Evolutionary conservation across 2,329 filamentous ascomycete species (phyloP).

Genomic region (Rosellinia necatrix): DNA sequence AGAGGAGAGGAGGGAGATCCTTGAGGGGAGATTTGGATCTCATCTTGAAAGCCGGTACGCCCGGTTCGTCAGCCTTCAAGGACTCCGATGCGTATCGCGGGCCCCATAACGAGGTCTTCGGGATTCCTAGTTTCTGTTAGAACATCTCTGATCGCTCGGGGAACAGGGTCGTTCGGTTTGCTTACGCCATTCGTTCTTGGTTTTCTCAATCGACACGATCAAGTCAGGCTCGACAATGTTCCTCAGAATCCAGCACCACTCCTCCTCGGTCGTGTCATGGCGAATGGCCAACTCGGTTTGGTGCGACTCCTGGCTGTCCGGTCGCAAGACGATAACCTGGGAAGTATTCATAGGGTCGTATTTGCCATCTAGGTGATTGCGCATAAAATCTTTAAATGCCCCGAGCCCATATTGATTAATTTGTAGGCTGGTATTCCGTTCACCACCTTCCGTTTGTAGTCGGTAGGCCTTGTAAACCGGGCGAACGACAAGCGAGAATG

Average conservation of each 20-base stretch:
- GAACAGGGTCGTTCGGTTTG: not conserved
- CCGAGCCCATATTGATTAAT: slow-evolving; percentile 4
- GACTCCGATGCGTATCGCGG: slow-evolving; percentile 30
- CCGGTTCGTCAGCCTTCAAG: too few relatives aligned
- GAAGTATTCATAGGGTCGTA: slow-evolving; percentile 13
- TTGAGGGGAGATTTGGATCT: not conserved
- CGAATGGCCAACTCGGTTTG: slow-evolving; percentile 31
- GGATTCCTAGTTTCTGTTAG: slow-evolving; percentile 15
- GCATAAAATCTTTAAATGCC: slow-evolving; percentile 1
- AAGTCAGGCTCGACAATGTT: slow-evolving; percentile 34
- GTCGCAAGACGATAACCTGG: slow-evolving; percentile 26
- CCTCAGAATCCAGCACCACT: slow-evolving; percentile 36
- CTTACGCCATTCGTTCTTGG: slow-evolving; percentile 36
- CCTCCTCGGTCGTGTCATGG: slow-evolving; percentile 32
- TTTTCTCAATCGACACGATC: slow-evolving; percentile 18
- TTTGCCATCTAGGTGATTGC: not conserved
- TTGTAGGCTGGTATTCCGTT: not conserved
- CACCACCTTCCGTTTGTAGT: not conserved
- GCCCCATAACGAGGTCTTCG: slow-evolving; percentile 25
- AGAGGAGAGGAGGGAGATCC: not conserved
- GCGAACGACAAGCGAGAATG: slow-evolving; percentile 27
- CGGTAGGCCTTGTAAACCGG: slow-evolving; percentile 29
- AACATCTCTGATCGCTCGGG: not conserved
- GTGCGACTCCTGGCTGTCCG: slow-evolving; percentile 10
- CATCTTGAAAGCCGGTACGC: too few relatives aligned